Base-by-base conservation (phyloP, 1,284 basidiomycete genomes). In the Sporisorium scitamineum region DNA sequence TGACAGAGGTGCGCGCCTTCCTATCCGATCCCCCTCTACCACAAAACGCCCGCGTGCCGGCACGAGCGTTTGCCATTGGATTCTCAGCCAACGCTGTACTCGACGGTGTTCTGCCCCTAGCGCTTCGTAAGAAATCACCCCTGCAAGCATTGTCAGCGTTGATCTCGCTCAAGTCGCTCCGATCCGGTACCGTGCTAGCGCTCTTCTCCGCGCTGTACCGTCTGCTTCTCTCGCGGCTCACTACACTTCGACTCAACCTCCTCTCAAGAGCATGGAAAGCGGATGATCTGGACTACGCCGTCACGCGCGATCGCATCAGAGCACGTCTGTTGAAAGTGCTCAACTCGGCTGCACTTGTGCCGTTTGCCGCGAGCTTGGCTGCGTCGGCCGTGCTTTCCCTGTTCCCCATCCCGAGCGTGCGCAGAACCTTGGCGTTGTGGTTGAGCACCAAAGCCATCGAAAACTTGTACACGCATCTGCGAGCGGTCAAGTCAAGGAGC, bases 171-270 rank as follows among this genome's bases (percentile, higher is more conserved):
- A 62, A 67, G 26, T 71, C 76, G 22, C 18, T 71, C 18, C 69
- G 55, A 9, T 65, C 64, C 16, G 79, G 76, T 24, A 34, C 62
- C 3, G 64, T 67, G 24, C 47, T 81, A 2, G 70, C 67, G 45
- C 61, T 80, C 24, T 82, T 71, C 57, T 66, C 80, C 16, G 51
- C 64, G 27, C 50, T 82, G 20, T 82, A 82, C 58, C 75, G 78
- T 11, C 41, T 62, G 2, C 34, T 78, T 2, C 61, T 78, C 18
- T 52, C 70, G 5, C 54, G 57, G 11, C 31, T 82, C 7, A 67
- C 69, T 2, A 29, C 62, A 20, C 14, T 80, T 3, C 69, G 79
- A 6, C 52, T 67, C 6, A 41, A 56, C 5, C 47, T 76, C 0
- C 42, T 80, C 9, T 52, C 56, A 4, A 59, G 41, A 18, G 54